Evolutionary conservation across 345 rosid genomes (phyloP).

Genomic region (Anacardium occidentale): DNA sequence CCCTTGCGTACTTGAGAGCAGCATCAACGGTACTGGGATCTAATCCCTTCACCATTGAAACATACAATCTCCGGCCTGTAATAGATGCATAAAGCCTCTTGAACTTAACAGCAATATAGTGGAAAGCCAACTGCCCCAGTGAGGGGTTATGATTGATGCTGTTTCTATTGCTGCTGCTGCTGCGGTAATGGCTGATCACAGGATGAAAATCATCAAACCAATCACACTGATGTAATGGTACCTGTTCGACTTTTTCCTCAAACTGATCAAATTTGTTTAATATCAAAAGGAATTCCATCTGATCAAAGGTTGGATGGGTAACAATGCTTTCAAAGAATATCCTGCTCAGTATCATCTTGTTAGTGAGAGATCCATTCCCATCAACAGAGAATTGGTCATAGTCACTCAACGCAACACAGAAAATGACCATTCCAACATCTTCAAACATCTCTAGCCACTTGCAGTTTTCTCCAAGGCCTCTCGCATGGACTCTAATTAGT

Average conservation of each 20-base stretch:
- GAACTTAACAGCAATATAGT: conserved; percentile 81
- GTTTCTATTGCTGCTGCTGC: conserved; percentile 36
- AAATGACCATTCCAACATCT: conserved; percentile 88
- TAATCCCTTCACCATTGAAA: conserved; percentile 62
- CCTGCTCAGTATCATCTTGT: conserved; percentile 75
- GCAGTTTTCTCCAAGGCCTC: conserved; percentile 91
- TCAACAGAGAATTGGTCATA: conserved; percentile 66
- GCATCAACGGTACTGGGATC: conserved; percentile 58
- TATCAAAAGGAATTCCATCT: conserved; percentile 83
- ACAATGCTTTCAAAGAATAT: conserved; percentile 84
- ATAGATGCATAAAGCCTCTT: conserved; percentile 72
- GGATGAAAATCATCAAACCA: conserved; percentile 97
- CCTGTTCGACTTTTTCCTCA: conserved; percentile 75
- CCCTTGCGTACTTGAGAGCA: conserved; percentile 71
- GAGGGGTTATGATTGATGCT: conserved; percentile 60
- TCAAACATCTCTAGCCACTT: conserved; percentile 99
- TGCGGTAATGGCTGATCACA: conserved; percentile 55
- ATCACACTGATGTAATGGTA: conserved; percentile 62
- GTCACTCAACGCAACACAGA: conserved; percentile 78
- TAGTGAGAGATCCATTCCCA: conserved; percentile 44
- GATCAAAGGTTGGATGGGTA: conserved; percentile 77
- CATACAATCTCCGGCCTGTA: conserved; percentile 74
- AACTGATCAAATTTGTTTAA: conserved; percentile 80
- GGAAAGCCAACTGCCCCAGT: conserved; percentile 78
- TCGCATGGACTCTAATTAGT: conserved; percentile 76